Evolutionary conservation across 2,329 filamentous ascomycete species (phyloP).

Genomic region (Dactylellina haptotyla): DNA sequence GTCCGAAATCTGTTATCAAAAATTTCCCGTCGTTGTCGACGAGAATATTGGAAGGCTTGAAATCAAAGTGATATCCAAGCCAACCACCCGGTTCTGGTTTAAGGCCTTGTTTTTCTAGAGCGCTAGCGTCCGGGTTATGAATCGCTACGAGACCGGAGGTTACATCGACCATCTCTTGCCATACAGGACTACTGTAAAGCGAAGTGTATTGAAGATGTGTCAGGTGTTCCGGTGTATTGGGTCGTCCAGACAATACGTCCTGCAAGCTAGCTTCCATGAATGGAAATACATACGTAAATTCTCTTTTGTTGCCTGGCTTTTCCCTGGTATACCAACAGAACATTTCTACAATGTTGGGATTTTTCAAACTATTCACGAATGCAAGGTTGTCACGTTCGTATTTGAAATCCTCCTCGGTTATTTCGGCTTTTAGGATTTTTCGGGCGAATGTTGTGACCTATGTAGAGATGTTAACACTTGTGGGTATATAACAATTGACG

Average conservation of each 20-base stretch:
- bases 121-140: constrained; percentile 33
- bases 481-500: too few relatives aligned
- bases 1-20: constrained; percentile 97
- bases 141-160: constrained; percentile 37
- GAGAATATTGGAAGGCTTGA: constrained; percentile 97
- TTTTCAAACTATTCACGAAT: constrained; percentile 31
- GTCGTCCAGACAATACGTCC: constrained; percentile 15
- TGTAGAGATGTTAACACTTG: background rate
- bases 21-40: constrained; percentile 79
- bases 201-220: constrained; percentile 25
- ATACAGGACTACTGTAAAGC: constrained; percentile 35
- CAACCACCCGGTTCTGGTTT: constrained; percentile 31
- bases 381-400: constrained; percentile 39
- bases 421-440: constrained; percentile 32
- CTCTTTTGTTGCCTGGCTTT: constrained; percentile 33
- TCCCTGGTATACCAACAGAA: constrained; percentile 39
- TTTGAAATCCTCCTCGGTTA: constrained; percentile 36
- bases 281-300: constrained; percentile 42
- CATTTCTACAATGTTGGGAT: constrained; percentile 42
- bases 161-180: constrained; percentile 41
- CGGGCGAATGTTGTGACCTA: constrained; percentile 37
- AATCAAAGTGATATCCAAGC: constrained; percentile 80
- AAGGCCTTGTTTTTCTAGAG: constrained; percentile 25
- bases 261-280: constrained; percentile 40
- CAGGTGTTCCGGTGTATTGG: constrained; percentile 20